Evolutionary conservation across 129 eudicot genomes (phyloP).

Genomic region (Pittosporum tobira): DNA sequence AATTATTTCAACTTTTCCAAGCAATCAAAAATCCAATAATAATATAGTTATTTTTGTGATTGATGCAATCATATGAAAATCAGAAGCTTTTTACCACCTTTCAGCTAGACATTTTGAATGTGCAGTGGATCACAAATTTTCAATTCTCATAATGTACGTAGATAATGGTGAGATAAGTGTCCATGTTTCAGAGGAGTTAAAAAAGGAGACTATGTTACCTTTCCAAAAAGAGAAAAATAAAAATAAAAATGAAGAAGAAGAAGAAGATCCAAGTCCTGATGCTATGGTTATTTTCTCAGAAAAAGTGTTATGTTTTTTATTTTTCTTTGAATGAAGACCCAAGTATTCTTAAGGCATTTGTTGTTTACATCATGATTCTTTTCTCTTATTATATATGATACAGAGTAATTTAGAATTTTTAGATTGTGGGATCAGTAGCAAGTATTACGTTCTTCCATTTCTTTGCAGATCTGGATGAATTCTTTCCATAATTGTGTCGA

Average conservation of each 20-base stretch:
- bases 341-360: too few relatives aligned
- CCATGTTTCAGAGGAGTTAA: too few relatives aligned
- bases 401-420: too few relatives aligned
- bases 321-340: neutral
- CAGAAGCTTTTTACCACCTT: neutral
- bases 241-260: too few relatives aligned
- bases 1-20: neutral
- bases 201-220: neutral
- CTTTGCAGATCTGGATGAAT: neutral
- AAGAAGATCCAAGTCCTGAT: neutral
- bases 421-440: too few relatives aligned
- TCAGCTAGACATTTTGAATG: too few relatives aligned
- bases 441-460: too few relatives aligned
- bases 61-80: neutral
- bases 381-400: too few relatives aligned
- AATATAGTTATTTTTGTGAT: neutral
- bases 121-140: neutral
- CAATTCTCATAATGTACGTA: neutral
- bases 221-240: neutral
- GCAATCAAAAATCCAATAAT: neutral
- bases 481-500: too few relatives aligned
- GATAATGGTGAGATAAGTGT: neutral
- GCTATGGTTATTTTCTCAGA: neutral
- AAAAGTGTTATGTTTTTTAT: neutral
- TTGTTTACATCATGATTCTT: too few relatives aligned